Base-by-base conservation (phyloP, 139 green algal genomes). In the Chlorella vulgaris region DNA sequence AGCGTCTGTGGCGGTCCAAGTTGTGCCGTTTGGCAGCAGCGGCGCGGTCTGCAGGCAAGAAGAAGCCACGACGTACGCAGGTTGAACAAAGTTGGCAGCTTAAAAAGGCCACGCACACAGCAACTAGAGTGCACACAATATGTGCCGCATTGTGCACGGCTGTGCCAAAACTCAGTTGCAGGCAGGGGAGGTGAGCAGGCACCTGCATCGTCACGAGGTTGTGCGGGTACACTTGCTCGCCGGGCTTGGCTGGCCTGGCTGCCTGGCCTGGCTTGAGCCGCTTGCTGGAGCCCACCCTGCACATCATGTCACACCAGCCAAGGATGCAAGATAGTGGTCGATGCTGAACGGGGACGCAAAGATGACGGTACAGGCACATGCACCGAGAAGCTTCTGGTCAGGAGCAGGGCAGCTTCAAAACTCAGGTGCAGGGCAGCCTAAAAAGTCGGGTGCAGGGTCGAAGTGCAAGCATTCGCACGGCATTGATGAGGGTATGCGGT, bases 21-120 rank as follows among this genome's bases (percentile, higher is more conserved):
- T 66, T 2, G 71, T 78, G 71, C 53, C 53, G 2, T 66, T 60
- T 6, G 71, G 71, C 50, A 67, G 35, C 10, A 67, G 33, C n/a
- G 71, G 71, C 1, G 71, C 50, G 21, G 55, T 39, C 71, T 78
- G 71, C 50, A 28, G 8, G 43, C 21, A 38, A 24, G 33, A 13
- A 7, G 10, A 3, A 38, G 67, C 38, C 36, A 39, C 3, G 39
- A 43, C 21, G 21, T 4, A 7, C 55, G 21, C n/a, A n/a, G n/a
- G n/a, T n/a, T n/a, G n/a, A n/a, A n/a, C n/a, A n/a, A n/a, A n/a
- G n/a, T n/a, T n/a, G n/a, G n/a, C n/a, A n/a, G n/a, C n/a, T n/a
- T n/a, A n/a, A n/a, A n/a, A n/a, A n/a, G n/a, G n/a, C n/a, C n/a
- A n/a, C n/a, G n/a, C n/a, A n/a, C n/a, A n/a, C n/a, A n/a, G n/a